Evolutionary conservation across 2,329 filamentous ascomycete genomes (phyloP), one percentile per base, ranked within the genome.

Genomic region (Calonectria multiphialidica): DNA sequence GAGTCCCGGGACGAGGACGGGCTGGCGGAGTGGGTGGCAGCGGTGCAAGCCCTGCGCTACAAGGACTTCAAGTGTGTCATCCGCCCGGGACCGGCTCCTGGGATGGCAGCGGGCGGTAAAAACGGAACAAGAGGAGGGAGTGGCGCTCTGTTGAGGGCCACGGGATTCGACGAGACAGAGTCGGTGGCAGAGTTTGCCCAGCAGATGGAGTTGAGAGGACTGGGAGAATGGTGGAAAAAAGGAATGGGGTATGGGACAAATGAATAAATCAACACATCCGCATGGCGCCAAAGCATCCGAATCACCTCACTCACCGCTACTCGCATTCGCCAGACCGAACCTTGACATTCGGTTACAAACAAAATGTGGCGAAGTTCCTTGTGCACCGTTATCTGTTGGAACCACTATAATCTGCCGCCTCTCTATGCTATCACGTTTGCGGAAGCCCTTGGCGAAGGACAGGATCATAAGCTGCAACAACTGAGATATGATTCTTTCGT

Each of bases 1-100:
- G 92, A 94, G 80, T 90, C 91, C 1, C 74, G 75, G 5, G 84
- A 87, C n/a, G 87, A 89, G 75, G 77, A 79, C 1, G 86, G 86
- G 1, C 89, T 95, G 4, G 86, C 85, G 70, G 85, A 86, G 16
- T 95, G 93, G 93, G 91, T 95, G 5, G 86, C 85, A 13, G 84
- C 86, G 1, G 93, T 95, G 2, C 90, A 93, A 68, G 87, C 87
- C 30, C 82, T 95, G 49, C 87, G 92, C 8, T 95, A 95, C 82
- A 95, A 95, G 76, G 93, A 95, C 81, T 95, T 92, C 66, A 90
- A 93, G 73, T 88, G 94, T 57, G 89, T 88, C 9, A 85, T 84
- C 18, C 88, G 89, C 74, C 90, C 91, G 12, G 87, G 80, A 4
- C 75, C 74, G 5, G 76, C 79, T 28, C 47, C 57, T 21, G 68